Evolutionary conservation across 495 filamentous ascomycete species (phyloP).

Genomic region (Tuber melanosporum): DNA sequence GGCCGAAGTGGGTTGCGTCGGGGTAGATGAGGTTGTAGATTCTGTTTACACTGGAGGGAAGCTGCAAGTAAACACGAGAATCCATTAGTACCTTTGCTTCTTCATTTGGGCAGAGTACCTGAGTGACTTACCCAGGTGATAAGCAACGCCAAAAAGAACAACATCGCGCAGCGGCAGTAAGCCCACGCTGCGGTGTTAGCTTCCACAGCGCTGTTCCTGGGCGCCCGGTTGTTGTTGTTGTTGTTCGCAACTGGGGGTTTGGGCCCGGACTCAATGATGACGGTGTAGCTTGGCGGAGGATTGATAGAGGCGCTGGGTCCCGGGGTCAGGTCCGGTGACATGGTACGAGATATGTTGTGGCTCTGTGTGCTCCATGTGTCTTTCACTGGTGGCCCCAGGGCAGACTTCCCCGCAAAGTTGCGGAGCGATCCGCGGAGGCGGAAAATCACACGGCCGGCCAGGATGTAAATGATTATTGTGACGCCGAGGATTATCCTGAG

Average conservation of each 20-base stretch:
- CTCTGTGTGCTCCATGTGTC: constrained; percentile 22
- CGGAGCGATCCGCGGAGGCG: constrained; percentile 53
- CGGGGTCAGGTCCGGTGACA: constrained; percentile 5
- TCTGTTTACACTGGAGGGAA: constrained; percentile 73
- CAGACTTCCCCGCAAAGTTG: constrained; percentile 43
- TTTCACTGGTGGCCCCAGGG: constrained; percentile 21
- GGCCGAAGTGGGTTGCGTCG: constrained; percentile 50
- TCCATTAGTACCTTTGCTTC: constrained; percentile 14
- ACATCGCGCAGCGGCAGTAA: constrained; percentile 73
- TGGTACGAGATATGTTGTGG: constrained; percentile 1
- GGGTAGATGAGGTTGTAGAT: constrained; percentile 61
- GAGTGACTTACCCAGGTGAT: constrained; percentile 62
- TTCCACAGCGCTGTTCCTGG: constrained; percentile 38
- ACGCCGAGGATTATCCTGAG: constrained; percentile 55
- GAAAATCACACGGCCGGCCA: constrained; percentile 66
- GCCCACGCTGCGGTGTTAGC: constrained; percentile 63
- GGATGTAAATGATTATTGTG: constrained; percentile 67
- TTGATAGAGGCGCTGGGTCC: constrained; percentile 26
- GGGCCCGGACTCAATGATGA: constrained; percentile 31
- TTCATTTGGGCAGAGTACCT: background rate
- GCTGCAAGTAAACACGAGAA: constrained; percentile 39
- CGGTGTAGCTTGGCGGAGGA: constrained; percentile 41
- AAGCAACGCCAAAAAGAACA: constrained; percentile 78
- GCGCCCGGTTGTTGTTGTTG: background rate
- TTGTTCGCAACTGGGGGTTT: constrained; percentile 11